These are phyloP conservation scores for Crithidia thermophila DNA, from an alignment of 208 protist genomes.

Conservation along the genomic window DNA sequence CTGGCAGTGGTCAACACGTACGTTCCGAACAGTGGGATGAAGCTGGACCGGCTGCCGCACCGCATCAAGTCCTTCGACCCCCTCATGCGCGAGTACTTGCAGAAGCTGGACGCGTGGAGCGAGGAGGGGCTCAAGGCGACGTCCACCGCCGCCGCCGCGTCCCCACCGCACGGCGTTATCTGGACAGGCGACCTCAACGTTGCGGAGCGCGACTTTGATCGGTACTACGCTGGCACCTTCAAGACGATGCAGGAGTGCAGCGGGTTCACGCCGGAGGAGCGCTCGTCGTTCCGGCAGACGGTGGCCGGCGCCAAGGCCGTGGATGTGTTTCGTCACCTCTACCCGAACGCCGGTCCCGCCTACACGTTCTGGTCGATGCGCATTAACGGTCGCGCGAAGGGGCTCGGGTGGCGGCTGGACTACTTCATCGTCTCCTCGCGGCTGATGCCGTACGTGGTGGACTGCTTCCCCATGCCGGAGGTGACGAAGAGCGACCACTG, in stretches of 20 bases:
- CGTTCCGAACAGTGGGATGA: constrained; percentile 94
- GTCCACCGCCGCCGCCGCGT: neutral
- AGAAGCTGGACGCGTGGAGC: constrained; percentile 37
- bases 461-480: constrained; percentile 84
- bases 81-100: constrained; percentile 63
- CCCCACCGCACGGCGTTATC: constrained; percentile 66
- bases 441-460: constrained; percentile 65
- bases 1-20: constrained; percentile 92
- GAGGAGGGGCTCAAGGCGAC: neutral
- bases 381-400: constrained; percentile 58
- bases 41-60: constrained; percentile 86
- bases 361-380: constrained; percentile 92
- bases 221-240: constrained; percentile 85
- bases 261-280: constrained; percentile 94
- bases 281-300: constrained; percentile 75
- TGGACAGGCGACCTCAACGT: constrained; percentile 96
- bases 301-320: constrained; percentile 49
- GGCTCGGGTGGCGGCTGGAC: constrained; percentile 93
- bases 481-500: constrained; percentile 90
- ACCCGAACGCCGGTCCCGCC: constrained; percentile 68
- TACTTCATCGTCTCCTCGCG: constrained; percentile 91
- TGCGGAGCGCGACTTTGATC: constrained; percentile 92
- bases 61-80: constrained; percentile 83
- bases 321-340: constrained; percentile 90
- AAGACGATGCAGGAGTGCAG: constrained; percentile 91